Evolutionary conservation across 1,284 basidiomycete genomes (phyloP), one percentile per base, ranked within the genome.

Genomic region (Cryptococcus sp.): DNA sequence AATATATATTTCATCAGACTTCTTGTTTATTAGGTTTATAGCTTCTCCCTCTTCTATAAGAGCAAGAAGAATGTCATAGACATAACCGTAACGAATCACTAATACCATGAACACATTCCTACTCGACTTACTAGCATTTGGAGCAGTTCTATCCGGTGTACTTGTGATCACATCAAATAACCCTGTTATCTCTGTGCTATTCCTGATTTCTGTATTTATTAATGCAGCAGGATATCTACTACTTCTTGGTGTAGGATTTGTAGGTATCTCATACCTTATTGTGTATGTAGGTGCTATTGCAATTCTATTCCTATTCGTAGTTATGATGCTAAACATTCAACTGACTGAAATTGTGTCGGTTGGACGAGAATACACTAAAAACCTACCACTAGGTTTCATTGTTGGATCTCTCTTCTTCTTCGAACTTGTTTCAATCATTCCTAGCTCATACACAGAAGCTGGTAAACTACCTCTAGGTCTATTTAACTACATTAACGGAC

Each of bases 291-390:
- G 71, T 49, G 70, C 69, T 60, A 63, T 71, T 49, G 59, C 59
- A 43, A 57, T 60, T 25, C 56, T 60, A 49, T 58, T 61, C 56
- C 50, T 58, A 54, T 61, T 61, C 50, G 59, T 58, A 48, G 54
- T 61, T 51, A 72, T 72, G 68, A 72, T 73, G 68, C 65, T 72
- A 45, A 72, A 73, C 54, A 62, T 73, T 55, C 62, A 62, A 63
- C 55, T 72, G 46, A 62, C 65, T 49, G 67, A 74, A 63, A 63
- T 71, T 53, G 64, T 60, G 56, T 59, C 63, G 34, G 63, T 66
- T 43, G 72, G 72, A 56, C 64, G 54, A 56, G 69, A 73, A 55
- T 72, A 73, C 59, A 73, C 70, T 56, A 63, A 74, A 60, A 72
- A 68, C 55, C 59, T 74, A 50, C 70, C 72, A 48, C 59, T 74